A percentile compares a stretch with the other conserved stretches of the same genome.
Evolutionary conservation across 495 filamentous ascomycete genomes (phyloP).

Genomic region (Talaromyces wortmannii): DNA sequence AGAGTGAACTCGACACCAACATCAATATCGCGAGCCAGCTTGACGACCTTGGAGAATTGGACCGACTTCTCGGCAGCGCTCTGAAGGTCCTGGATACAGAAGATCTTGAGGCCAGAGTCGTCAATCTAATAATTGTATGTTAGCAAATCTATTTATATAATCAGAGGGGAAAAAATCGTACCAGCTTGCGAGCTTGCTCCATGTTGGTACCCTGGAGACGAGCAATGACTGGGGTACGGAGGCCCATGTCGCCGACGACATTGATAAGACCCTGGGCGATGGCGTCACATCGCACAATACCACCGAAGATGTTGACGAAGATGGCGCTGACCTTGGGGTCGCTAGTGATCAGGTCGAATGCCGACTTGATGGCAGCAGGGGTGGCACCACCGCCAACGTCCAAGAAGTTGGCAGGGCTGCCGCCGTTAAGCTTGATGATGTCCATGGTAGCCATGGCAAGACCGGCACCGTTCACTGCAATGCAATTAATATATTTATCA

Average conservation of each 20-base stretch:
- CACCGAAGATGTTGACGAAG: slow-evolving; percentile 99
- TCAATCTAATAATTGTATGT: slow-evolving; percentile 56
- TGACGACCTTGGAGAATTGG: slow-evolving; percentile 97
- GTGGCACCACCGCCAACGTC: slow-evolving; percentile 98
- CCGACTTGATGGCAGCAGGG: slow-evolving; percentile 90
- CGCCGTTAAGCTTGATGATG: slow-evolving; percentile 99
- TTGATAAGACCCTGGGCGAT: slow-evolving; percentile 94
- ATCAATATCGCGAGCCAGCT: slow-evolving; percentile 97
- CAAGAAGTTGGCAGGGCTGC: slow-evolving; percentile 93
- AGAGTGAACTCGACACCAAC: slow-evolving; percentile 96
- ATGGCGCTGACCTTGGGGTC: slow-evolving; percentile 98
- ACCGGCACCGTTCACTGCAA: slow-evolving; percentile 86
- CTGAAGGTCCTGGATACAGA: slow-evolving; percentile 97
- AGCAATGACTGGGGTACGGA: slow-evolving; percentile 93
- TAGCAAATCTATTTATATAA: slow-evolving; percentile 1
- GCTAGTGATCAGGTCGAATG: slow-evolving; percentile 96
- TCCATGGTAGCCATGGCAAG: slow-evolving; percentile 99
- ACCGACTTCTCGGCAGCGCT: slow-evolving; percentile 96
- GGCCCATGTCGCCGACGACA: slow-evolving; percentile 87
- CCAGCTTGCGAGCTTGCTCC: slow-evolving; percentile 86
- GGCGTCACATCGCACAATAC: slow-evolving; percentile 96
- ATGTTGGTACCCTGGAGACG: slow-evolving; percentile 98
- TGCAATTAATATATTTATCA: slow-evolving; percentile 1
- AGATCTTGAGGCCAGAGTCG: slow-evolving; percentile 98
- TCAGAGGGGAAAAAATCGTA: slow-evolving; percentile 23